Conservation (phyloP, 169 alveolate genomes). For the Plasmodium sp. region DNA sequence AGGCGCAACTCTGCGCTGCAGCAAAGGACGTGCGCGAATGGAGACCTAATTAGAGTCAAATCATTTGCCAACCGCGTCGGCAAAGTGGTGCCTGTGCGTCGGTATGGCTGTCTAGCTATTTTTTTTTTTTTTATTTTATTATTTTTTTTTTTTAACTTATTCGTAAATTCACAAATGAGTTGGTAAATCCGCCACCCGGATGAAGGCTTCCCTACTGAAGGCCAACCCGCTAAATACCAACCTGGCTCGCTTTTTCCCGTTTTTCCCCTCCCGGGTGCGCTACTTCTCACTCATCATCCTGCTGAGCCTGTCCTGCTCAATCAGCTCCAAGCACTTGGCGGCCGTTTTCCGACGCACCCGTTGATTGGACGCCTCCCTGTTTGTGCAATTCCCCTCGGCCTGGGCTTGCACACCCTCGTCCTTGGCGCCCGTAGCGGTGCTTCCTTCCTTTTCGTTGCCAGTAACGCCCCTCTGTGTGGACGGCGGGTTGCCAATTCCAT, state of each 20-base stretch:
- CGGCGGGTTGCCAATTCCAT: background rate
- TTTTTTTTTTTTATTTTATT: no score
- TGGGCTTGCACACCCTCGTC: background rate
- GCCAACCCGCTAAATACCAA: background rate
- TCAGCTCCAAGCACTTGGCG: slow-evolving; percentile 51
- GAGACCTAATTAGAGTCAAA: background rate
- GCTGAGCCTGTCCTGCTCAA: slow-evolving; percentile 61
- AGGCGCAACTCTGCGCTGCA: background rate
- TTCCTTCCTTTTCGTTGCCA: slow-evolving; percentile 9
- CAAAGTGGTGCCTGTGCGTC: background rate
- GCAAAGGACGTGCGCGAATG: background rate
- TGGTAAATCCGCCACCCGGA: background rate
- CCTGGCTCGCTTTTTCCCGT: background rate
- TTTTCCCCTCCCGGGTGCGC: background rate
- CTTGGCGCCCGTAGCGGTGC: background rate
- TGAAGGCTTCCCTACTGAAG: background rate
- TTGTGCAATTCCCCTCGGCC: background rate
- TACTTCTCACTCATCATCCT: slow-evolving; percentile 40
- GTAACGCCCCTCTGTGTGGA: background rate
- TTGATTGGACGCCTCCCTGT: slow-evolving; percentile 41
- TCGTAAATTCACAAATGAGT: background rate
- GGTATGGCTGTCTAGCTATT: background rate
- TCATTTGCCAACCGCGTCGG: background rate
- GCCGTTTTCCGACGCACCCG: slow-evolving; percentile 75
- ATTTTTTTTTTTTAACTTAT: background rate